Evolutionary conservation across 2,329 filamentous ascomycete species (phyloP).

Genomic region (Huntiella moniliformis): DNA sequence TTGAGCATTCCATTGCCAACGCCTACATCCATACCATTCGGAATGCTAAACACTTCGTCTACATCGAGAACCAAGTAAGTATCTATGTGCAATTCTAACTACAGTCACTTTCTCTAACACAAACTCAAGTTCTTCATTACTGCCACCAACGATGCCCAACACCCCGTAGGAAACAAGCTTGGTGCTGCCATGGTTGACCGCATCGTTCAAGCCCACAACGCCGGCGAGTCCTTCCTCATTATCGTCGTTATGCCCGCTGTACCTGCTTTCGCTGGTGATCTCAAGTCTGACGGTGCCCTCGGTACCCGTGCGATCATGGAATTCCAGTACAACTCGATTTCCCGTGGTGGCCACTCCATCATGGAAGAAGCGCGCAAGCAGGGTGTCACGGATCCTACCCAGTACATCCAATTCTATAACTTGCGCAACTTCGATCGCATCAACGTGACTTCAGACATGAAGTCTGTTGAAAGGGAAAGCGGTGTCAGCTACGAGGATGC

Average conservation of each 20-base stretch:
- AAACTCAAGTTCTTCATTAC: constrained; percentile 61
- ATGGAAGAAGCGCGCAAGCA: constrained; percentile 51
- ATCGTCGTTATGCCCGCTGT: constrained; percentile 64
- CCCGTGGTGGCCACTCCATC: constrained; percentile 58
- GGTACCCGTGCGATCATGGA: constrained; percentile 77
- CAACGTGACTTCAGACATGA: constrained; percentile 47
- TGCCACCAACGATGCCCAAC: constrained; percentile 49
- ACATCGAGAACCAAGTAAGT: constrained; percentile 53
- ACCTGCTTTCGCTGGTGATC: constrained; percentile 65
- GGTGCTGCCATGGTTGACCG: constrained; percentile 63
- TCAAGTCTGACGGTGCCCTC: constrained; percentile 51
- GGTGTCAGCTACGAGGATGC: constrained; percentile 52
- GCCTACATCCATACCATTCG: constrained; percentile 59
- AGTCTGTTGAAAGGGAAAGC: constrained; percentile 37
- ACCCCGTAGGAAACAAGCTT: constrained; percentile 58
- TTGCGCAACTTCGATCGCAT: constrained; percentile 70
- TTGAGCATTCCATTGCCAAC: constrained; percentile 65
- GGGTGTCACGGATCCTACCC: constrained; percentile 46
- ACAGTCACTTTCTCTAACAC: constrained; percentile 8
- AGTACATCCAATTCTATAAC: constrained; percentile 74
- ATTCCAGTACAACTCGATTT: constrained; percentile 67
- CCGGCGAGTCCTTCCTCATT: constrained; percentile 50
- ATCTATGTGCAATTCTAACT: not conserved
- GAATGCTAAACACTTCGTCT: constrained; percentile 53
- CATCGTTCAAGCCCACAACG: constrained; percentile 49